Base-by-base conservation (phyloP, 208 protist genomes). In the Leishmania lainsoni region DNA sequence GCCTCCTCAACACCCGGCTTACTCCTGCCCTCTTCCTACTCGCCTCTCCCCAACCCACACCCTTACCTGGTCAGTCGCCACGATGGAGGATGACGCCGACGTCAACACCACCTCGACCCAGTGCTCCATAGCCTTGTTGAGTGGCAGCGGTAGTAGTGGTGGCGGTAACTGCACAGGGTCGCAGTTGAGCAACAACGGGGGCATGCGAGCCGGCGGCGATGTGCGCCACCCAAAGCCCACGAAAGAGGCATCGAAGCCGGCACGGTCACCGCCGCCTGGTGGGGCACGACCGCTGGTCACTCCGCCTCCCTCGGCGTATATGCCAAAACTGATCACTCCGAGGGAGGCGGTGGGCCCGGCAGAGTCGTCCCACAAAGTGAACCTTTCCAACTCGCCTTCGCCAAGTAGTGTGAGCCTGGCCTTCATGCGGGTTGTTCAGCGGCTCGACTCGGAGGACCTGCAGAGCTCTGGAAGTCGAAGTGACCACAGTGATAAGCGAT, bases 91-190 rank as follows among this genome's bases (percentile, higher is more conserved):
- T 63, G n/a, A 79, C 32, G 66, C 61, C 5, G 77, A 75, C 54
- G 65, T 26, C 73, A 79, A 56, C 42, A 79, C 73, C 51, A 75
- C 77, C 59, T 85, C 82, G n/a, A 85, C 81, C 65, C 39, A 81
- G 10, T 79, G 79, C 73, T 85, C 82, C n/a, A n/a, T 85, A 16
- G 82, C 52, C 10, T 79, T 59, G 0, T 85, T 78, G 20, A n/a
- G 65, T 48, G 35, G 16, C 74, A 26, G 74, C 26, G 74, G 52
- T 29, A 17, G n/a, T 22, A 54, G 35, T 77, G 68, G 61, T 20
- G 61, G 61, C 1, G 61, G 61, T n/a, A 66, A 29, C 61, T 0
- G 29, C 61, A 66, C 61, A 3, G 29, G 9, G 29, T 66, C 61
- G 29, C 12, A 26, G 61, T 12, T 12, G 12, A 39, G 29, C 61